Evolutionary conservation across 2,329 filamentous ascomycete genomes (phyloP), one percentile per base, ranked within the genome.

Genomic region (Geosmithia morbida): DNA sequence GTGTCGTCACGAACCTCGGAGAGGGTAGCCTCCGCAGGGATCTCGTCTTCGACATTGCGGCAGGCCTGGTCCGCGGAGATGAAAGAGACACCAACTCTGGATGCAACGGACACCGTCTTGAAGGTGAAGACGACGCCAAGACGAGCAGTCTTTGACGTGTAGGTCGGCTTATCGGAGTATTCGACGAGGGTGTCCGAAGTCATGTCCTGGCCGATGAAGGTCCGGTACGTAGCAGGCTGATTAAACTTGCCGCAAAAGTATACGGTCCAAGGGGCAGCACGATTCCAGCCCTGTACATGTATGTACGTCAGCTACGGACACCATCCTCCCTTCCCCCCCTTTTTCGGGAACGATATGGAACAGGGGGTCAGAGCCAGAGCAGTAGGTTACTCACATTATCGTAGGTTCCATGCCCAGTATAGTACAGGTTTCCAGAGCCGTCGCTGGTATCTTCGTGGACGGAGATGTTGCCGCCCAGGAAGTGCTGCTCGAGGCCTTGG

Each of bases 1-100:
- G 70, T 73, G 10, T 63, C 62, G 7, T 64, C 55, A 14, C 70
- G 69, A 2, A 82, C 60, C 0, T 63, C 59, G 2, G 62, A 53
- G 2, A 77, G 60, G 0, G 57, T 55, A 0, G 67, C 72, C 1
- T 59, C 64, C 0, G 58, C 51, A 0, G 74, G 68, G 14, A 85
- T 77, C 53, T 84, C 75, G 2, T 56, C 52, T 41, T 82, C 61
- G 18, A 81, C 67, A 50, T 75, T 79, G 10, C 57, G 48, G 56
- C 81, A 85, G 5, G 80, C 81, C 51, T 79, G 71, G 5, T 67
- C 61, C 0, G 68, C 57, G 0, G 79, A 84, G n/a, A 85, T 74
- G 61, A 81, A 84, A 0, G 79, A 84, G 11, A 85, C 75, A 1
- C 81, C 81, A 0, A 85, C 77, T 2, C 76, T 68, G 1, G 79